A percentile compares a stretch with the other conserved stretches of the same genome.
phyloP scores from a whole-genome alignment of 495 filamentous ascomycete genomes.

The Clohesyomyces aquaticus region DNA sequence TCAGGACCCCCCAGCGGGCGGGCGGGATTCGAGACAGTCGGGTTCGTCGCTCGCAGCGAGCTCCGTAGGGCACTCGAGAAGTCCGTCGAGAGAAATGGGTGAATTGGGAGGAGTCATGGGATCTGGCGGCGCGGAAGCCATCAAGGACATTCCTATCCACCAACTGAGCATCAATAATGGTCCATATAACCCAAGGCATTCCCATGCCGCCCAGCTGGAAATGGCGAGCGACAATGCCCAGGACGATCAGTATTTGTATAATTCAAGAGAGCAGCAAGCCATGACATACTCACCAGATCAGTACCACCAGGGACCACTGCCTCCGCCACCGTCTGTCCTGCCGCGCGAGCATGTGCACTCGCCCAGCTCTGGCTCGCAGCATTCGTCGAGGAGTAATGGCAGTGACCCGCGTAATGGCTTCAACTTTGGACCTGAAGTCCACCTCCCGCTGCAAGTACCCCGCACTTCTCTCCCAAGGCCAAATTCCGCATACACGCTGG shows the following conservation, averaged over 20 bases:
- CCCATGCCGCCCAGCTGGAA: constrained; percentile 32
- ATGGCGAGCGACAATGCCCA: constrained; percentile 12
- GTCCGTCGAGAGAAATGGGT: constrained; percentile 26
- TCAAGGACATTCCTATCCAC: constrained; percentile 33
- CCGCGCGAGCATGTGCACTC: constrained; percentile 30
- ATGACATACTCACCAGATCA: constrained; percentile 50
- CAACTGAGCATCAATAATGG: constrained; percentile 35
- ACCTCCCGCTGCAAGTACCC: constrained; percentile 37
- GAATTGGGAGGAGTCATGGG: constrained; percentile 23
- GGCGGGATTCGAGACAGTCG: constrained; percentile 35
- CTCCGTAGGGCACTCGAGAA: constrained; percentile 37
- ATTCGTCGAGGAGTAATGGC: constrained; percentile 35
- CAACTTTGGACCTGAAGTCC: constrained; percentile 33
- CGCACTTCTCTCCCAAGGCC: constrained; percentile 66
- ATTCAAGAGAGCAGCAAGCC: constrained; percentile 41
- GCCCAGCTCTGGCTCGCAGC: constrained; percentile 30
- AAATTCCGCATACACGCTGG: constrained; percentile 69
- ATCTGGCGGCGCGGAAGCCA: constrained; percentile 23
- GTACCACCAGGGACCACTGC: constrained; percentile 55
- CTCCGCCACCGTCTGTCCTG: constrained; percentile 14
- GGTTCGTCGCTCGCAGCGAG: constrained; percentile 35
- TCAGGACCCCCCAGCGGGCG: constrained; percentile 28
- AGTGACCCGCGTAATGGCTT: constrained; percentile 23
- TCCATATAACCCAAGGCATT: constrained; percentile 34
- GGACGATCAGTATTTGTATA: constrained; percentile 40